Evolutionary conservation across 257 asterid species (phyloP), one percentile per base, ranked within the genome.

Genomic region (Ligustrum vulgare): DNA sequence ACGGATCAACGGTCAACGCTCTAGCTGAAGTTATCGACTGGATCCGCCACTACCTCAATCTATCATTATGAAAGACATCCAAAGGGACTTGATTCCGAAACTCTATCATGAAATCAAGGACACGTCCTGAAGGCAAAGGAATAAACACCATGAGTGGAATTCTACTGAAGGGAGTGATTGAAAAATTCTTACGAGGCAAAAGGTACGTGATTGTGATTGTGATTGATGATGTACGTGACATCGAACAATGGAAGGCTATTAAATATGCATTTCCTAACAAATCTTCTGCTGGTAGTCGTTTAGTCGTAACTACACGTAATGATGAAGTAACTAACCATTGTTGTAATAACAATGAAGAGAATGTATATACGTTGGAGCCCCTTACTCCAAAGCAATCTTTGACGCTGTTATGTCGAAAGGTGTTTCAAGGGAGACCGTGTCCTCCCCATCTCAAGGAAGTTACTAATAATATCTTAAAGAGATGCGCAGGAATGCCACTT

Each of bases 221-320:
- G n/a, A n/a, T 80, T 28, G 80, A 80, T 20, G 84, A 80, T 43
- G 39, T 80, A 0, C 68, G 84, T 76, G 31, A 22, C 25, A 32
- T 16, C 10, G 16, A 43, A 3, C 81, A 33, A 0, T 81, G 81
- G 81, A 71, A 69, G 0, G 41, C 35, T 8, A 39, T 77, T 54
- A 73, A 69, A 37, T 6, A 60, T 25, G 77, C n/a, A 22, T 71
- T 81, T 10, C 79, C 78, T 62, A n/a, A 75, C 35, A 41, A 35
- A 23, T 35, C 18, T 28, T 32, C 1, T n/a, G n/a, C n/a, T 16
- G 82, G 83, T 9, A 82, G 80, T 23, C 69, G 80, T 20, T 54
- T 77, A 1, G 63, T 81, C 33, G 49, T 77, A 2, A 81, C 82
- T 0, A 60, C 85, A 6, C 72, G 82, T 12, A 11, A 11, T 8